These are phyloP conservation scores for Wickerhamomyces silvicola DNA, from an alignment of 805 yeast genomes.

Conservation along the genomic window DNA sequence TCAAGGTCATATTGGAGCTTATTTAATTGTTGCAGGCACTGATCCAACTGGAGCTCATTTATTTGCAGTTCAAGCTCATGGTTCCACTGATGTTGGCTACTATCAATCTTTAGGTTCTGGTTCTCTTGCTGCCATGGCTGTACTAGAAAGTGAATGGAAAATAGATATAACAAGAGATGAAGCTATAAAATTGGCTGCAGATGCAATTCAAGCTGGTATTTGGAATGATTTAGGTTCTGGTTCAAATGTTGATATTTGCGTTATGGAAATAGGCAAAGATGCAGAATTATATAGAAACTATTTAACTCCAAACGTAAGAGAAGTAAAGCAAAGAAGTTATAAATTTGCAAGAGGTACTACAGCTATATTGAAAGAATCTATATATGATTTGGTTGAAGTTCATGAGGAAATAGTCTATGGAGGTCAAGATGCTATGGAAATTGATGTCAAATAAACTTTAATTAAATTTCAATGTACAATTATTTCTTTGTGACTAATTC, in stretches of 20 bases:
- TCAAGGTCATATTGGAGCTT: slow-evolving; percentile 97
- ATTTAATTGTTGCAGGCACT: slow-evolving; percentile 94
- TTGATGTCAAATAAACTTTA: slow-evolving; percentile 33
- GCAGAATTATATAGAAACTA: slow-evolving; percentile 82
- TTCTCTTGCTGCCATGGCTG: slow-evolving; percentile 97
- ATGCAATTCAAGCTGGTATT: slow-evolving; percentile 95
- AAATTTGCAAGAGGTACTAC: slow-evolving; percentile 93
- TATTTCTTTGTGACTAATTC: no score
- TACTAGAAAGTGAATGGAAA: slow-evolving; percentile 83
- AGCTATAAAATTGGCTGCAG: slow-evolving; percentile 85
- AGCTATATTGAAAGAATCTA: slow-evolving; percentile 64
- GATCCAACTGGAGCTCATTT: slow-evolving; percentile 96
- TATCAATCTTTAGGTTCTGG: slow-evolving; percentile 95
- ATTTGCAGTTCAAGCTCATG: slow-evolving; percentile 94
- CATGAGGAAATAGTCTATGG: slow-evolving; percentile 51
- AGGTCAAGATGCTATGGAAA: slow-evolving; percentile 42
- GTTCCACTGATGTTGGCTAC: slow-evolving; percentile 93
- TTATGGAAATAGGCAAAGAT: slow-evolving; percentile 88
- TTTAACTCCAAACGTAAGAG: slow-evolving; percentile 86
- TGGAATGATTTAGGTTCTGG: slow-evolving; percentile 99
- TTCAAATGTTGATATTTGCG: slow-evolving; percentile 95
- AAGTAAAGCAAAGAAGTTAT: slow-evolving; percentile 73
- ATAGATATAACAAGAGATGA: slow-evolving; percentile 75
- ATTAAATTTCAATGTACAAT: no score
- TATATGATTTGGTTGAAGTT: slow-evolving; percentile 60